Evolutionary conservation across 768 basidiomycete genomes (phyloP), one percentile per base, ranked within the genome.

Genomic region (Lentinula boryana): DNA sequence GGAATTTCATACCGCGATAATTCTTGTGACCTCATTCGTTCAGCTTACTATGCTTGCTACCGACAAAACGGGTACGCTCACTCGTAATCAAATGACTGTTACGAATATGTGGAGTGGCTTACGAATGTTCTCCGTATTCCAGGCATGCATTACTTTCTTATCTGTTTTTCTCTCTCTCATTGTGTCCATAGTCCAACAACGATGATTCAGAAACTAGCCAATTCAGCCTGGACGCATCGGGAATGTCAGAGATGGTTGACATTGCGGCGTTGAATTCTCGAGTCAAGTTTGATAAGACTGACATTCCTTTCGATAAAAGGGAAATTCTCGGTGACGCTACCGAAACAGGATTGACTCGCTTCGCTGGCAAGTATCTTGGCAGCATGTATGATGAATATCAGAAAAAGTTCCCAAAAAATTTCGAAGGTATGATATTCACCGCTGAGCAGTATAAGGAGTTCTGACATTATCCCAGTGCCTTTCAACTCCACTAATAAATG

Each of bases 401-500:
- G 65, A 79, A 78, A 70, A 70, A 69, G 21, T 73, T 78, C 64
- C 76, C 81, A 6, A 87, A 86, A 64, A 82, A 83, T n/a, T 88
- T 88, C 63, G 86, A 87, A 73, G 72, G 77, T 75, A 57, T 21
- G 66, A 12, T 59, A 5, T 27, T 2, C 13, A 38, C 40, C 27
- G 12, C 15, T 13, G 36, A 40, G 5, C 41, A 3, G 8, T 43
- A 43, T 8, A 27, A 41, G 38, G 31, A 21, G 16, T 7, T 41
- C 43, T 58, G 21, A 50, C 27, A 50, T 10, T 21, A 5, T 56
- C 6, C 44, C 13, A 57, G 84, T 88, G 13, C 87, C 87, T 33
- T 88, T 88, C 74, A 88, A 88, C 68, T 84, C 86, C 9, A 83
- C 81, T 16, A 87, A 87, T 68, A 88, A 88, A 73, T 88, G 87